These are phyloP conservation scores for Colletotrichum orchidophilum DNA, from an alignment of 2,329 filamentous ascomycete species.

Conservation along the genomic window DNA sequence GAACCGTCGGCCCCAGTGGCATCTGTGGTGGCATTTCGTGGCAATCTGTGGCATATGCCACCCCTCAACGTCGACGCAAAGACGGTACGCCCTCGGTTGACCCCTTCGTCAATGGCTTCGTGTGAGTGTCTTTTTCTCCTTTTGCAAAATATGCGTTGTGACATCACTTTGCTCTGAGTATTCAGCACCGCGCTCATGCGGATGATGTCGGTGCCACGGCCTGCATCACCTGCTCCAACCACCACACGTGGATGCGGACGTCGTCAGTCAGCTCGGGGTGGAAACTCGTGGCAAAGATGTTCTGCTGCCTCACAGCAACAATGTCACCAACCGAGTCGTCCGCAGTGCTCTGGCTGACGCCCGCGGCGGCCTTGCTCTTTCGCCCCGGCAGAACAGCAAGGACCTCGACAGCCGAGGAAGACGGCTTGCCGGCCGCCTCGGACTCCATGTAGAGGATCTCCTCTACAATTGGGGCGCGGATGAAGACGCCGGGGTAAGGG, in stretches of 20 bases:
- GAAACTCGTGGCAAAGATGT: conserved; percentile 94
- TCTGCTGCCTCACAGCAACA: conserved; percentile 88
- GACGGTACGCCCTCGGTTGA: neutral
- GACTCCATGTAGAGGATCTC: conserved; percentile 73
- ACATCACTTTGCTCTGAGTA: neutral
- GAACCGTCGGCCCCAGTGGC: neutral
- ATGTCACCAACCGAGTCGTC: conserved; percentile 73
- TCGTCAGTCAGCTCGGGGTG: conserved; percentile 94
- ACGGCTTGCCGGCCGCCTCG: conserved; percentile 35
- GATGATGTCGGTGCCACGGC: conserved; percentile 9
- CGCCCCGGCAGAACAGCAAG: conserved; percentile 60
- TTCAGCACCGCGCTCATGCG: neutral
- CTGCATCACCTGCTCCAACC: conserved; percentile 72
- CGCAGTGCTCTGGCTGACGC: conserved; percentile 48
- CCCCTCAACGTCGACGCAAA: conserved; percentile 3
- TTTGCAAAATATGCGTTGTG: neutral
- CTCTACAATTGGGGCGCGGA: conserved; percentile 93
- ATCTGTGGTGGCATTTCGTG: neutral
- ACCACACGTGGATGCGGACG: conserved; percentile 91
- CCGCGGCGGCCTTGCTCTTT: conserved; percentile 45
- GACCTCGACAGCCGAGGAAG: conserved; percentile 53
- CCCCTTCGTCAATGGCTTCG: neutral
- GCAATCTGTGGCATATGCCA: neutral
- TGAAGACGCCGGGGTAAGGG: conserved; percentile 89
- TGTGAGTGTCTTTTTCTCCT: neutral